phyloP scores from a whole-genome alignment of 129 eudicot species.

The Apium graveolens region DNA sequence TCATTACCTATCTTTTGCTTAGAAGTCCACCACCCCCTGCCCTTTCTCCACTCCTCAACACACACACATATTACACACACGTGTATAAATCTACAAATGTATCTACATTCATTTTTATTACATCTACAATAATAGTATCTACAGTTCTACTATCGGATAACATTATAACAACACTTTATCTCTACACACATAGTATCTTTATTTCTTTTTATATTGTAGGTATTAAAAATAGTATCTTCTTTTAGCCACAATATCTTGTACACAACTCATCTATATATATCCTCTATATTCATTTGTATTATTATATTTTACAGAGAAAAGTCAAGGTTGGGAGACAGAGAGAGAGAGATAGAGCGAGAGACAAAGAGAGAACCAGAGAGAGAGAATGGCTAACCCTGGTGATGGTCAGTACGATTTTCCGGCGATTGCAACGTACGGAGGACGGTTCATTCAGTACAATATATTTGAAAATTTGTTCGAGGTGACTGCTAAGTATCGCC shows the following conservation, averaged over 20 bases:
- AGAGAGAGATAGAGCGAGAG: too few species aligned
- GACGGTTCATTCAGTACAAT: conserved; percentile 56
- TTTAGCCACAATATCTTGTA: neutral
- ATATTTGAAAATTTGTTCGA: conserved; percentile 63
- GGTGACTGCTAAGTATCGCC: conserved; percentile 59
- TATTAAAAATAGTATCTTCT: too few species aligned
- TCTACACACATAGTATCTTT: too few species aligned
- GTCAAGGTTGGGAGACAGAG: too few species aligned
- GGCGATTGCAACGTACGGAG: conserved; percentile 57
- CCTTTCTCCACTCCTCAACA: too few species aligned
- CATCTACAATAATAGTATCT: too few species aligned
- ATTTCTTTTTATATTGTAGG: too few species aligned
- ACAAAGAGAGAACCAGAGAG: neutral
- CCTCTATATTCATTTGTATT: too few species aligned
- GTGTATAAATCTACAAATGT: neutral
- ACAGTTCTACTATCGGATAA: too few species aligned
- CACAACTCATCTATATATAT: neutral
- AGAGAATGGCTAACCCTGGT: conserved; percentile 31
- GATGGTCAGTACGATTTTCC: conserved; percentile 50
- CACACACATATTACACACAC: neutral
- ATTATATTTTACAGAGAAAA: neutral
- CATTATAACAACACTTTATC: too few species aligned
- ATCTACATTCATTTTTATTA: too few species aligned
- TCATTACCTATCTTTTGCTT: conserved; percentile 18
- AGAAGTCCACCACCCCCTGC: neutral